Evolutionary conservation across 1,139 yeast genomes (phyloP).

Genomic region (Yamadazyma buinensis): DNA sequence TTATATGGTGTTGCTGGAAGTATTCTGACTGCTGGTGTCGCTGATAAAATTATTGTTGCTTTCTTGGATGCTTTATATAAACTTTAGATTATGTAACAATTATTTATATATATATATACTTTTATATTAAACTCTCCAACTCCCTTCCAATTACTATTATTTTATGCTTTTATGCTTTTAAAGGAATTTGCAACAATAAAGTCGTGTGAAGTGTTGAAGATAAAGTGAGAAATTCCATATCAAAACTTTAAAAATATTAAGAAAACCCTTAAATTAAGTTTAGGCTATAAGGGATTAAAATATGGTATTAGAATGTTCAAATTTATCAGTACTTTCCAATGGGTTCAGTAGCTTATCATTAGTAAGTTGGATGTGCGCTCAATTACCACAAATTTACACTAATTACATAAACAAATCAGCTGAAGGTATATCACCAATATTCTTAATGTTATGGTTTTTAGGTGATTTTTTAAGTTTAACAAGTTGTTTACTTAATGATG

Average conservation of each 20-base stretch:
- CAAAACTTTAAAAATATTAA: too few species aligned
- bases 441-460: conserved; percentile 71
- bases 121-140: too few species aligned
- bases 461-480: conserved; percentile 82
- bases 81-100: too few species aligned
- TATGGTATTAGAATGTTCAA: not conserved
- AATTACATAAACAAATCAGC: conserved; percentile 77
- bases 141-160: too few species aligned
- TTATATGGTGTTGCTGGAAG: conserved; percentile 95
- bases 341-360: conserved; percentile 33
- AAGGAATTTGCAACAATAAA: not conserved
- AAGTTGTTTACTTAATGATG: conserved; percentile 77
- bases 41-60: conserved; percentile 70
- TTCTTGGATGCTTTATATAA: conserved; percentile 79
- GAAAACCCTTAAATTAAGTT: too few species aligned
- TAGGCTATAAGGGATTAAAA: too few species aligned
- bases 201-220: too few species aligned
- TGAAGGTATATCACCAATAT: conserved; percentile 79
- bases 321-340: too few species aligned
- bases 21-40: conserved; percentile 79
- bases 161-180: too few species aligned
- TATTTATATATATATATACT: not conserved
- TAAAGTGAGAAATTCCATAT: too few species aligned
- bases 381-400: conserved; percentile 77
- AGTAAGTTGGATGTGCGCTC: conserved; percentile 76